These are phyloP conservation scores for Sclerotinia glacialis DNA, from an alignment of 2,329 filamentous ascomycete genomes.

Conservation along the genomic window DNA sequence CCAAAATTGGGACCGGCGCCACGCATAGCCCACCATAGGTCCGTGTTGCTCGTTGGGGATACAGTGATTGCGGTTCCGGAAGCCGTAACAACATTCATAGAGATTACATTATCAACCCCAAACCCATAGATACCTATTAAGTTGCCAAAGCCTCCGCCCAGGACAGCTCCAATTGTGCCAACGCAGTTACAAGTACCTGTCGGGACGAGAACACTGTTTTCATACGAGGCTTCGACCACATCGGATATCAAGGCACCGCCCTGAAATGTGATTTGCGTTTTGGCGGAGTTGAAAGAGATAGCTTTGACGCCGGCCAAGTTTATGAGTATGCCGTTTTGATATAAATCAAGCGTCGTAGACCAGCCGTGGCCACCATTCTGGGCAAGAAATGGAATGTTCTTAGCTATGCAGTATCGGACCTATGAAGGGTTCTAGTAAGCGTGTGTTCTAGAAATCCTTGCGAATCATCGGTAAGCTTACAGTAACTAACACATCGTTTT, in stretches of 20 bases:
- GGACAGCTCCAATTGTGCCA: conserved; percentile 14
- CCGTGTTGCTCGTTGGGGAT: background rate
- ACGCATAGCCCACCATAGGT: conserved; percentile 21
- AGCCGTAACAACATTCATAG: conserved; percentile 8
- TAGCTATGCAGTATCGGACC: background rate
- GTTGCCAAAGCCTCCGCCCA: conserved; percentile 20
- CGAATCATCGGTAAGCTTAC: too few relatives aligned
- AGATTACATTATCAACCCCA: conserved; percentile 19
- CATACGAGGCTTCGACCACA: conserved; percentile 8
- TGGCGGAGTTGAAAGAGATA: conserved; percentile 6
- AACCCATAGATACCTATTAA: conserved; percentile 14
- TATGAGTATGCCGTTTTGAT: conserved; percentile 12
- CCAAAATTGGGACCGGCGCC: conserved; percentile 24
- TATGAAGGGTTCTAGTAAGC: background rate
- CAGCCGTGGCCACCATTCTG: conserved; percentile 24
- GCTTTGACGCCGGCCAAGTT: conserved; percentile 15
- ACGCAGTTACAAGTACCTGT: conserved; percentile 22
- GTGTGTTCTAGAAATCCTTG: too few relatives aligned
- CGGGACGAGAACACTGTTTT: background rate
- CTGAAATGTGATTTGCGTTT: conserved; percentile 12
- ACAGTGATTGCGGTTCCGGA: background rate
- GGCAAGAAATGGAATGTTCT: conserved; percentile 23
- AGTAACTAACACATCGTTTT: too few relatives aligned
- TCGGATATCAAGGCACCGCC: conserved; percentile 19
- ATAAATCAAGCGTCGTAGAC: background rate